Conservation (phyloP, 2,329 filamentous ascomycete species). For the Coniochaeta ligniaria region DNA sequence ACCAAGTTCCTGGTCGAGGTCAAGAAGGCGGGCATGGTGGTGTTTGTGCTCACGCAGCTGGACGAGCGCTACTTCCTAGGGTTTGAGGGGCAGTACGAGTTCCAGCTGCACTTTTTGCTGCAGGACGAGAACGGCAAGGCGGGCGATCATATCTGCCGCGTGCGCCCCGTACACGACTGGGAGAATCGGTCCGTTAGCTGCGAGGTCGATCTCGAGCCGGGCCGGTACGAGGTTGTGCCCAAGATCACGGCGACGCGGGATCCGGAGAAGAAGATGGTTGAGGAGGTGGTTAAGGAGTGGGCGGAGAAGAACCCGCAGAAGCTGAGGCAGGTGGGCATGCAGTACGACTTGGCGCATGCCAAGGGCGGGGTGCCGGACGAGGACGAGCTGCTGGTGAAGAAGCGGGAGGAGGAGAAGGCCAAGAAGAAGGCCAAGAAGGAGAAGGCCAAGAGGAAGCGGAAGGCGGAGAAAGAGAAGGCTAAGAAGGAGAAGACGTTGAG, state of each 20-base stretch:
- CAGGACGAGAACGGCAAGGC: constrained; percentile 22
- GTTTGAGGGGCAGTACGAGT: constrained; percentile 49
- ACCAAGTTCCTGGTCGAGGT: constrained; percentile 52
- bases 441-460: constrained; percentile 21
- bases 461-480: constrained; percentile 25
- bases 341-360: constrained; percentile 54
- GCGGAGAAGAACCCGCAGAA: constrained; percentile 47
- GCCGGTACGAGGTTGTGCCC: constrained; percentile 50
- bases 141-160: constrained; percentile 50
- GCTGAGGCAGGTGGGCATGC: constrained; percentile 47
- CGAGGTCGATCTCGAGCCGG: constrained; percentile 46
- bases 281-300: constrained; percentile 49
- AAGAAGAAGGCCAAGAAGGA: constrained; percentile 31
- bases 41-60: constrained; percentile 56
- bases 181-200: constrained; percentile 53
- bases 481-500: constrained; percentile 13
- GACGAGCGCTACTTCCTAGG: constrained; percentile 57
- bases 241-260: constrained; percentile 45
- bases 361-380: constrained; percentile 46
- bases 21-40: constrained; percentile 47
- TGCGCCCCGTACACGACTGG: constrained; percentile 48
- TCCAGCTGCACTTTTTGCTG: constrained; percentile 31
- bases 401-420: constrained; percentile 25
- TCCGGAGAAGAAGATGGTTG: constrained; percentile 34
- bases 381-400: constrained; percentile 33